Base-by-base conservation (phyloP, 495 filamentous ascomycete genomes). In the Tuber microsphaerosporum region DNA sequence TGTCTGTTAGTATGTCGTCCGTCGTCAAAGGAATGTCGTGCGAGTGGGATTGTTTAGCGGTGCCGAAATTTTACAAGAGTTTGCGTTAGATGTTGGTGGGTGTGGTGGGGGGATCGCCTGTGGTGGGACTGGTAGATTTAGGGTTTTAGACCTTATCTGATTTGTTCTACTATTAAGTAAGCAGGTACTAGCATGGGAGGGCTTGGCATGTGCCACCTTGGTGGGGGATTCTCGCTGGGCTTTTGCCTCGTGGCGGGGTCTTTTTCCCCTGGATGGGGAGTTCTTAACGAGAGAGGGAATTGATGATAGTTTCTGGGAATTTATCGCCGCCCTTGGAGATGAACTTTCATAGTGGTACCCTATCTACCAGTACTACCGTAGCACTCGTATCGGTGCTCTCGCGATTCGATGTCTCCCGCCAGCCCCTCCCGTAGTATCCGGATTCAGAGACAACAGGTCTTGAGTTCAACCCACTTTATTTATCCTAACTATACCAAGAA, bases 1-100 rank as follows among this genome's bases (percentile, higher is more conserved):
- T 95, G 92, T 96, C 97, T 89, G 93, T 91, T 92, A 91, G 84
- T 85, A 51, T 71, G 75, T 74, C 71, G 69, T 72, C 65, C 26
- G 56, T 65, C 51, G 69, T 79, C 72, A n/a, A 61, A 26, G 10
- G 51, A 61, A 26, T 31, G 77, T 78, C 73, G 44, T 70, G 68
- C 45, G 74, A 45, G 70, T 73, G 41, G 76, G 76, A 70, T 72
- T 78, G 76, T 79, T 48, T 79, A 72, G 71, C 71, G 76, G 71
- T 65, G 77, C 44, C 34, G 76, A 71, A 75, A 75, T 79, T 79
- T 79, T 79, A 73, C 46, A 71, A 71, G 70, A 74, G 70, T 68
- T 79, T 44, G 45, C 69, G 44, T 76, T 45, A 61, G 12, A 68
- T 34, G 6, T 37, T 34, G 51, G 41, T 44, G 6, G 37, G 48